phyloP scores from a whole-genome alignment of 2,329 filamentous ascomycete species.

The Aspergillus candidus region DNA sequence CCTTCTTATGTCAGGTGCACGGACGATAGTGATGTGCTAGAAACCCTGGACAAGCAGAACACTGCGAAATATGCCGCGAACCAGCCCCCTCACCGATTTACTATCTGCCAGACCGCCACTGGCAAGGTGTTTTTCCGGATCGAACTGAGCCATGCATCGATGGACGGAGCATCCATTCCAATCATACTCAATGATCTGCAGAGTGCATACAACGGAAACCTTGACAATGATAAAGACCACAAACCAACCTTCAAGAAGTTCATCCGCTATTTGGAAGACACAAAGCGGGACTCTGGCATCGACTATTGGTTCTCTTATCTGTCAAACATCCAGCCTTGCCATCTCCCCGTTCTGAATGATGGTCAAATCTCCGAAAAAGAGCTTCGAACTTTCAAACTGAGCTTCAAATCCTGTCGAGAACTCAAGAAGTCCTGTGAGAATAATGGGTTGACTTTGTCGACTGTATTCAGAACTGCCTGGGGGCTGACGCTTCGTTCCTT shows the following conservation, averaged over 20 bases:
- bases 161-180: conserved; percentile 48
- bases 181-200: conserved; percentile 44
- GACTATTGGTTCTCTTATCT: conserved; percentile 37
- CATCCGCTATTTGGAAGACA: conserved; percentile 25
- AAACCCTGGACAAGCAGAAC: conserved; percentile 23
- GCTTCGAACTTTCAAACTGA: conserved; percentile 27
- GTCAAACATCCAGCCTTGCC: conserved; percentile 27
- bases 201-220: conserved; percentile 40
- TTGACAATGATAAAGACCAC: conserved; percentile 22
- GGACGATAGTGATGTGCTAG: conserved; percentile 24
- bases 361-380: conserved; percentile 17
- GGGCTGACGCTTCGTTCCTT: conserved; percentile 54
- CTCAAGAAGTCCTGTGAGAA: conserved; percentile 38
- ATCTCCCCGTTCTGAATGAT: conserved; percentile 33
- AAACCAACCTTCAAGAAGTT: conserved; percentile 34
- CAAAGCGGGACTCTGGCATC: conserved; percentile 23
- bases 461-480: conserved; percentile 66
- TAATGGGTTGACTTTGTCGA: conserved; percentile 44
- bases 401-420: conserved; percentile 21
- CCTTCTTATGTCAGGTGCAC: conserved; percentile 27
- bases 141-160: conserved; percentile 48
- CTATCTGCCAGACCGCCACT: conserved; percentile 37
- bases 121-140: conserved; percentile 41
- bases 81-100: conserved; percentile 42
- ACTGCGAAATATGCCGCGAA: conserved; percentile 21